Evolutionary conservation across 495 filamentous ascomycete genomes (phyloP), one percentile per base, ranked within the genome.

Genomic region (Clavariopsis aquatica): DNA sequence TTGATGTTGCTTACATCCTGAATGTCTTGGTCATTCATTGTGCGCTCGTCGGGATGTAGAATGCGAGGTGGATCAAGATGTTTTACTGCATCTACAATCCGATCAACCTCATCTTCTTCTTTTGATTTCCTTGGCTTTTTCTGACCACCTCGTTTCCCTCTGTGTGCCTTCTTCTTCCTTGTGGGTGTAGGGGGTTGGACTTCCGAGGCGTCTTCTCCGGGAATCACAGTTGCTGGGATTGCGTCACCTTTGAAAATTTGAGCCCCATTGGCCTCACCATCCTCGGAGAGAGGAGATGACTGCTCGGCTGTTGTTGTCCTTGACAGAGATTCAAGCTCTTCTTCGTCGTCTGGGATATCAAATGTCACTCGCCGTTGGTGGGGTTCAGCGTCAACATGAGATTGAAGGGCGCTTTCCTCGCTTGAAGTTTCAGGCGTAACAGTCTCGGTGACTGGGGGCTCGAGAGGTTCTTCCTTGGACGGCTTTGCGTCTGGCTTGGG

Each of bases 71-170:
- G 62, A 31, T 71, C 60, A 26, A 72, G 58, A 23, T 69, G 53
- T 43, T 71, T 69, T 10, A 65, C 60, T 15, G 62, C 57, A 34
- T 77, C 65, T 5, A 67, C 67, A 66, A 68, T 67, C 0, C 59
- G 78, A 49, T 83, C 79, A 6, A 76, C 72, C 34, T 77, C 74
- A 43, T 82, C 71, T 20, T 76, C 77, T 8, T 72, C 76, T 24
- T 84, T 82, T 1, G 66, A 65, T 27, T 73, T 78, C 0, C 76
- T 75, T 66, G 82, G 84, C 51, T 79, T 81, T 63, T 91, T 90
- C 60, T 84, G 84, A 66, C 93, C 93, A 41, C 92, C 94, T 49
- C 94, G 84, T 38, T 86, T 84, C 15, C 94, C 94, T 64, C 94
- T 84, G 51, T 88, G 89, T 1, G 82, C 81, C 72, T 92, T 94